These are phyloP conservation scores for Salvia hispanica DNA, from an alignment of 257 asterid genomes.

Conservation along the genomic window DNA sequence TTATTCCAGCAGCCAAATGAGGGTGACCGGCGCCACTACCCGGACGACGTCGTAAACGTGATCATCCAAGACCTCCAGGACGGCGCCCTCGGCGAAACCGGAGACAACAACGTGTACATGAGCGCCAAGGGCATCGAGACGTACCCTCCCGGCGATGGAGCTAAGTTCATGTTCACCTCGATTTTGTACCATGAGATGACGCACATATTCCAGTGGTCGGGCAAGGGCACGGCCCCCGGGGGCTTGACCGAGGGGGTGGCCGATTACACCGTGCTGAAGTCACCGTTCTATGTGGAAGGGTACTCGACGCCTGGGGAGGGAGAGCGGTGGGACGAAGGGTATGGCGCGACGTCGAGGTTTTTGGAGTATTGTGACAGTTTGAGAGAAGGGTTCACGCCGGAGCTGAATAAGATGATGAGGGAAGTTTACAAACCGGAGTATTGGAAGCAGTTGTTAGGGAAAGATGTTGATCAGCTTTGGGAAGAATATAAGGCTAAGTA, in stretches of 20 bases:
- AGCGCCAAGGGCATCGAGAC: too few species aligned
- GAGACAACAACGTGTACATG: too few species aligned
- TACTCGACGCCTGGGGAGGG: background rate
- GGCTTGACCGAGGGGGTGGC: background rate
- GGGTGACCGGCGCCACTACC: too few species aligned
- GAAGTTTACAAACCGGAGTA: background rate
- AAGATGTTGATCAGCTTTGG: background rate
- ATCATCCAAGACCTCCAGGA: too few species aligned
- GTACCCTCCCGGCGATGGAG: background rate
- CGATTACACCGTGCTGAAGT: background rate
- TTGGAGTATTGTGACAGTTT: too few species aligned
- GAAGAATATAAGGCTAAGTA: background rate
- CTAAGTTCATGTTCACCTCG: background rate
- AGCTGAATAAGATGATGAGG: constrained; percentile 3
- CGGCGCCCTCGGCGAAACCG: too few species aligned
- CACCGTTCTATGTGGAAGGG: background rate
- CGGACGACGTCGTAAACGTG: too few species aligned
- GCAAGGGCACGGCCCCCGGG: background rate
- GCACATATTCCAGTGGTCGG: background rate
- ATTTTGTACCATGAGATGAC: constrained; percentile 1
- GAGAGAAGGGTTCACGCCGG: background rate
- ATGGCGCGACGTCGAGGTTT: too few species aligned
- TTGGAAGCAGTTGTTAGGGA: background rate
- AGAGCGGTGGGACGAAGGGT: too few species aligned
- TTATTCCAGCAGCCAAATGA: too few species aligned